Evolutionary conservation across 2,329 filamentous ascomycete species (phyloP).

Genomic region (Pseudopithomyces chartarum): DNA sequence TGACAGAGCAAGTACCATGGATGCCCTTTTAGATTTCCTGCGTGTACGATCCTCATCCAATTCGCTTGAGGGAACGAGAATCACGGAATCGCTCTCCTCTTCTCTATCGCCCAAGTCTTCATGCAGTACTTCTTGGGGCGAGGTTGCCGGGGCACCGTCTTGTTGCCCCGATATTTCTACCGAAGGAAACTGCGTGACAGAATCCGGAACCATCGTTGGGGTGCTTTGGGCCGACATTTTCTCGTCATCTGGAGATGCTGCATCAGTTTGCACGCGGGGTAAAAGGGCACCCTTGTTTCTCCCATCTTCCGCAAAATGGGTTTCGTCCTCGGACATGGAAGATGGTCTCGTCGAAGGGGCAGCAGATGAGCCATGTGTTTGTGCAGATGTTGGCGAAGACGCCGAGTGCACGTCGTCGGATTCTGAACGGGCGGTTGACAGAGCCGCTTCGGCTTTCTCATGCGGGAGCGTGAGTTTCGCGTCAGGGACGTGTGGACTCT

Average conservation of each 20-base stretch:
- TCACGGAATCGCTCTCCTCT: conserved; percentile 22
- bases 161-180: conserved; percentile 22
- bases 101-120: conserved; percentile 9
- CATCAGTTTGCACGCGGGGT: not conserved
- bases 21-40: conserved; percentile 37
- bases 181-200: conserved; percentile 28
- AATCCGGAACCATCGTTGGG: conserved; percentile 42
- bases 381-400: conserved; percentile 45
- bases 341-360: conserved; percentile 46
- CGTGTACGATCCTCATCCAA: conserved; percentile 21
- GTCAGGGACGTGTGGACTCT: conserved; percentile 24
- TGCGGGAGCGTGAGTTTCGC: conserved; percentile 13
- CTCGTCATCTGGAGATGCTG: conserved; percentile 25
- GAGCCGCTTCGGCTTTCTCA: conserved; percentile 60
- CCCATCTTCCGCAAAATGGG: conserved; percentile 21
- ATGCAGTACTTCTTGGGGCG: conserved; percentile 6
- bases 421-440: conserved; percentile 49
- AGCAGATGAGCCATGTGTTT: conserved; percentile 44
- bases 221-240: conserved; percentile 40
- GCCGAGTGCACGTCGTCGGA: conserved; percentile 42
- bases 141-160: conserved; percentile 12
- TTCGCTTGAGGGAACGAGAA: conserved; percentile 22
- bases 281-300: conserved; percentile 19
- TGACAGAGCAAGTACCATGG: conserved; percentile 36
- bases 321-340: conserved; percentile 46